Evolutionary conservation across 2,329 filamentous ascomycete species (phyloP).

Genomic region (Colletotrichum sp.): DNA sequence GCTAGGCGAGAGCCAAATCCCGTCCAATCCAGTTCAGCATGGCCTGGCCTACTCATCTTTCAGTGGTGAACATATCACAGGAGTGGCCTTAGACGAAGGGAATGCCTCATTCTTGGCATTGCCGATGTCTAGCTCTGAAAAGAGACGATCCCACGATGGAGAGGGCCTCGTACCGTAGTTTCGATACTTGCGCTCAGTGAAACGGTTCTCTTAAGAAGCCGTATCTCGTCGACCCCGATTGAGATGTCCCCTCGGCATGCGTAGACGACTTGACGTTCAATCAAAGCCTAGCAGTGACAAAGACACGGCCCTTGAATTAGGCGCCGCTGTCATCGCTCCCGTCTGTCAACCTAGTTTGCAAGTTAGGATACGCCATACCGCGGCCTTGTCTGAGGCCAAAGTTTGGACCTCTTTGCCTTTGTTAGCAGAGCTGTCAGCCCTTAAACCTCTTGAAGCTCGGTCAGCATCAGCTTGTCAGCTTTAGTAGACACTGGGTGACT

Average conservation of each 20-base stretch:
- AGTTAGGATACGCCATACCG: neutral
- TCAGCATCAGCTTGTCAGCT: neutral
- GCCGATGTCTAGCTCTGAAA: neutral
- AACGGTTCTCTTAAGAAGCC: neutral
- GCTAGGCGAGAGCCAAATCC: neutral
- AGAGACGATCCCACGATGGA: neutral
- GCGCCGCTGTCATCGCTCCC: neutral
- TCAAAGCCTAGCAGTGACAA: neutral
- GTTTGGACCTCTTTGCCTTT: neutral
- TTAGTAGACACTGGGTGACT: neutral
- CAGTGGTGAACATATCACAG: neutral
- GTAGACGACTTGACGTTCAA: neutral
- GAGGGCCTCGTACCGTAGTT: neutral
- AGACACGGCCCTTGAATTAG: neutral
- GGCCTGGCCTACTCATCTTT: neutral
- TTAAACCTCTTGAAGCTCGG: neutral
- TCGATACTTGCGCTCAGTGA: neutral
- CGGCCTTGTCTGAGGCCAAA: neutral
- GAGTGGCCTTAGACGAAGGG: neutral
- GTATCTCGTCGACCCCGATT: neutral
- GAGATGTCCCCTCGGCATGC: neutral
- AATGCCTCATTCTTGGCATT: neutral
- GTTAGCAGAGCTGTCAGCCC: neutral
- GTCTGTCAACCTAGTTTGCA: neutral
- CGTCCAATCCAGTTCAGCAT: neutral